Conservation (phyloP, 1,284 basidiomycete species). For the Gastroboletus turbinatus region DNA sequence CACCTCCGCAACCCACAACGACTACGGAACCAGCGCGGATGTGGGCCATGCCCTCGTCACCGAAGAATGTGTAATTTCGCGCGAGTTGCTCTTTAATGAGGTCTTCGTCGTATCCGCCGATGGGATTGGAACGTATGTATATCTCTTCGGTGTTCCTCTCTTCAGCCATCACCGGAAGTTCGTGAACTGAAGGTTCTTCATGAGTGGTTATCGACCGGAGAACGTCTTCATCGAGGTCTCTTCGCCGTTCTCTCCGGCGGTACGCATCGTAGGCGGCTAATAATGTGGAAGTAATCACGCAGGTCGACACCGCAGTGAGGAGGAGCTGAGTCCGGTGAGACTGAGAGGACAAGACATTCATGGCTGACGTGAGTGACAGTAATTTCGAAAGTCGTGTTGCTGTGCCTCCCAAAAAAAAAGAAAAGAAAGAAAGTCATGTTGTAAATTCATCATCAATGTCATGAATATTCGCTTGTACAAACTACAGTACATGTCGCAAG, state of each 20-base stretch:
- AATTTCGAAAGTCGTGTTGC: neutral
- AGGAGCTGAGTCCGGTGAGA: conserved; percentile 58
- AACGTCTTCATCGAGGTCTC: conserved; percentile 56
- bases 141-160: conserved; percentile 12
- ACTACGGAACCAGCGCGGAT: conserved; percentile 81
- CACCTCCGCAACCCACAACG: conserved; percentile 93
- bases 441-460: neutral
- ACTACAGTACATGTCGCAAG: conserved; percentile 2
- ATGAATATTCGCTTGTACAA: neutral
- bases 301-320: conserved; percentile 61
- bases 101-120: conserved; percentile 61
- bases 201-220: conserved; percentile 46
- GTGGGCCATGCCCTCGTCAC: conserved; percentile 84
- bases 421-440: too few species aligned
- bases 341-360: conserved; percentile 28
- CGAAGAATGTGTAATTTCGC: conserved; percentile 94
- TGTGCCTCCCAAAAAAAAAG: too few species aligned
- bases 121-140: conserved; percentile 16
- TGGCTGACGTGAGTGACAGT: conserved; percentile 7
- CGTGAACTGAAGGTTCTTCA: conserved; percentile 20
- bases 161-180: conserved; percentile 2
- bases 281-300: conserved; percentile 54
- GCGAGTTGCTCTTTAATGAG: conserved; percentile 86
- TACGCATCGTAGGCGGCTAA: conserved; percentile 58
- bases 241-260: conserved; percentile 47